phyloP scores from a whole-genome alignment of 1,284 basidiomycete genomes.

The Ustilago cynodontis region DNA sequence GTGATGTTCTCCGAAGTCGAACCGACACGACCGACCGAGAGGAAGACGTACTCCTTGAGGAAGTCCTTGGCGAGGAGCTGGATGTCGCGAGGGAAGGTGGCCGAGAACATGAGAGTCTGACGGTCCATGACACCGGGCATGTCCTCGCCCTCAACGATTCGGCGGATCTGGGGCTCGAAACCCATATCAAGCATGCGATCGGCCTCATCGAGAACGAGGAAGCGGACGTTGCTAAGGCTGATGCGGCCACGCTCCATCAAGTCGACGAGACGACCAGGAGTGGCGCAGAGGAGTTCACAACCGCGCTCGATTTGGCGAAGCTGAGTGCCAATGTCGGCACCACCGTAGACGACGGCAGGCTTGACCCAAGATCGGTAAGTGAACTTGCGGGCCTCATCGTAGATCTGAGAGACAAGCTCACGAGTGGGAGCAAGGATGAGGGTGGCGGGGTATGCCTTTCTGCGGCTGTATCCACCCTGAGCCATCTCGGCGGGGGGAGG shows the following conservation, averaged over 20 bases:
- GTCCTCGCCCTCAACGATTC: slow-evolving; percentile 97
- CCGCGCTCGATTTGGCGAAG: slow-evolving; percentile 94
- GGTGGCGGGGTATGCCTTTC: slow-evolving; percentile 95
- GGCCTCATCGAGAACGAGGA: slow-evolving; percentile 98
- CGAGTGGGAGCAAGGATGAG: slow-evolving; percentile 97
- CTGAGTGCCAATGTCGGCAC: slow-evolving; percentile 96
- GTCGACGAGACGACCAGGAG: slow-evolving; percentile 98
- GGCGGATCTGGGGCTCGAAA: slow-evolving; percentile 99
- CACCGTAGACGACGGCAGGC: slow-evolving; percentile 98
- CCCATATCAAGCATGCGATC: slow-evolving; percentile 99
- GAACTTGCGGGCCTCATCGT: slow-evolving; percentile 99
- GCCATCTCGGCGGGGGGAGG: slow-evolving; percentile 75
- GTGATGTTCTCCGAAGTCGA: slow-evolving; percentile 99
- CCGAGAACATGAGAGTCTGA: slow-evolving; percentile 99
- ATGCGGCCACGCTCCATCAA: slow-evolving; percentile 98
- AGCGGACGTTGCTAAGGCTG: slow-evolving; percentile 94
- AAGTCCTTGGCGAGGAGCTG: slow-evolving; percentile 97
- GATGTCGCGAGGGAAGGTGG: slow-evolving; percentile 99
- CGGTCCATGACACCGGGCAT: slow-evolving; percentile 93
- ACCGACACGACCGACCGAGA: slow-evolving; percentile 97
- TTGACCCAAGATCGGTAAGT: slow-evolving; percentile 99
- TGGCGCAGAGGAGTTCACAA: slow-evolving; percentile 95
- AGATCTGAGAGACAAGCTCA: slow-evolving; percentile 98
- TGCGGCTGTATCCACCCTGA: slow-evolving; percentile 75
- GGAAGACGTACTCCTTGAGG: slow-evolving; percentile 86